Evolutionary conservation across 768 basidiomycete genomes (phyloP), one percentile per base, ranked within the genome.

Genomic region (Boletus subcaerulescens): DNA sequence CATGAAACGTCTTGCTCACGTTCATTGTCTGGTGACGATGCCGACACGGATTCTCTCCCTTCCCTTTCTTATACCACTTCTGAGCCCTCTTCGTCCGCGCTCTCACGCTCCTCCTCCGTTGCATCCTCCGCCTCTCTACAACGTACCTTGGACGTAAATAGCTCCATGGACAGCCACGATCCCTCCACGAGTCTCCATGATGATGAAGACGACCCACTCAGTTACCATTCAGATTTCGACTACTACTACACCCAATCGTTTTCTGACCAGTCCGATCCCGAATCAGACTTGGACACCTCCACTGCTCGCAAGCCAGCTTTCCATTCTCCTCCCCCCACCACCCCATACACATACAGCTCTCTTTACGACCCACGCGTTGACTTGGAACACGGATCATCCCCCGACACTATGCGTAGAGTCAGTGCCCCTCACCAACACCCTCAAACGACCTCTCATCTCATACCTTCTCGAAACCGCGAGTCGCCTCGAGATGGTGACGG

Each of bases 301-400:
- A 9, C 58, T 15, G 20, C 31, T 44, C 44, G 53, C 22, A 39
- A 54, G n/a, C 14, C 47, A 44, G 50, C 9, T 15, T 33, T 13
- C 38, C 45, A 46, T 35, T 46, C 67, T n/a, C 59, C 44, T 29
- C 54, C 47, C 41, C 49, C 50, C 26, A 33, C 45, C 55, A 66
- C 66, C 15, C 59, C 69, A 6, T 41, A 57, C 51, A 45, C 69
- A 6, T 41, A 57, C 51, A 45, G 35, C 12, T 67, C 70, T 42
- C 33, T 68, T 48, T 57, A 61, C 60, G 47, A 58, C 51, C 56
- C 63, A 8, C 60, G 48, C 22, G 62, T 71, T 20, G 65, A 63
- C 24, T 69, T 75, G 43, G 66, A 77, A 55, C 73, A 79, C n/a
- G 73, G 76, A n/a, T 76, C 77, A 14, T 78, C 80, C 31, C 71